Evolutionary conservation across 352 stramenopile species (phyloP).

Genomic region (Pythium oligandrum): DNA sequence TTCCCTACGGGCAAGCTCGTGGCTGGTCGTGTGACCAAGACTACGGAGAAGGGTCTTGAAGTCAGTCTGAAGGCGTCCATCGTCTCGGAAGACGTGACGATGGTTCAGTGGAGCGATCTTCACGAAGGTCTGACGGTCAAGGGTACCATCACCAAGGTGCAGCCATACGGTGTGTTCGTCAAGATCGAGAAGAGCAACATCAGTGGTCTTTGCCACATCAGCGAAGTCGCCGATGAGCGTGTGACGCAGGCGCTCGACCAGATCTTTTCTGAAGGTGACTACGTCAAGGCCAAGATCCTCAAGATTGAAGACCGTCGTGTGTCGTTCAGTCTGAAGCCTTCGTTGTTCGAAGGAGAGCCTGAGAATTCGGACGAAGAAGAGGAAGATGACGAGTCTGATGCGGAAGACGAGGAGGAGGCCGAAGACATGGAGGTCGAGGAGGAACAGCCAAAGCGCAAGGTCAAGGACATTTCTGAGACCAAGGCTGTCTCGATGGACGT

Average conservation of each 20-base stretch:
- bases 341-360: slow-evolving; percentile 93
- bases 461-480: slow-evolving; percentile 15
- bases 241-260: slow-evolving; percentile 90
- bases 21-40: slow-evolving; percentile 90
- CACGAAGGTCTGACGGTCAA: slow-evolving; percentile 90
- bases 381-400: slow-evolving; percentile 62
- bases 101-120: slow-evolving; percentile 89
- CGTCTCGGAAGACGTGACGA: slow-evolving; percentile 83
- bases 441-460: slow-evolving; percentile 23
- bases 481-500: slow-evolving; percentile 43
- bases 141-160: slow-evolving; percentile 93
- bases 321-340: slow-evolving; percentile 95
- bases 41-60: slow-evolving; percentile 81
- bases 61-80: slow-evolving; percentile 93
- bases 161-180: slow-evolving; percentile 96
- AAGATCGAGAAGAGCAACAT: slow-evolving; percentile 94
- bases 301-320: slow-evolving; percentile 91
- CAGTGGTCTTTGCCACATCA: slow-evolving; percentile 94
- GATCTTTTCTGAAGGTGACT: slow-evolving; percentile 94
- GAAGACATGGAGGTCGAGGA: slow-evolving; percentile 48
- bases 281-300: slow-evolving; percentile 96
- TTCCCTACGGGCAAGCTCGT: slow-evolving; percentile 94
- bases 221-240: slow-evolving; percentile 93
- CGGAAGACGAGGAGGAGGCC: slow-evolving; percentile 36
- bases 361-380: slow-evolving; percentile 86